Evolutionary conservation across 2,329 filamentous ascomycete species (phyloP), one percentile per base, ranked within the genome.

Genomic region (Cladosporium colombiae): DNA sequence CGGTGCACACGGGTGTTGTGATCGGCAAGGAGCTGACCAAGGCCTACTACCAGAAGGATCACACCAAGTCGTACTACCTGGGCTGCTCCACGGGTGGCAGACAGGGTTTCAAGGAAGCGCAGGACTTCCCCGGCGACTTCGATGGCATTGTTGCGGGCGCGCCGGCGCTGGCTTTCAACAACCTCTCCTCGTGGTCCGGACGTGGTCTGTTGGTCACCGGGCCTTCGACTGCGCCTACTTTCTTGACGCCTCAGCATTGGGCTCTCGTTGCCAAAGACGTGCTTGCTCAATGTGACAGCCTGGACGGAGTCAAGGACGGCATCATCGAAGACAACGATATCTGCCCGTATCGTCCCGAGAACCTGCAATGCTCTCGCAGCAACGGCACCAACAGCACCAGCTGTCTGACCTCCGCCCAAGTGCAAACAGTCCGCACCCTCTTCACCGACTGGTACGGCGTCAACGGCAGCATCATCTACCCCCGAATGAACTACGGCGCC

Each of bases 401-500:
- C 14, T 84, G 82, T 67, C 77, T 85, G 27, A 82, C 76, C 0
- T 65, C 74, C 0, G 69, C 72, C 0, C 81, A 84, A 72, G 76
- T 79, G 23, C 65, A 74, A 2, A 80, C 78, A 0, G 80, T 84
- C 2, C 75, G 78, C 33, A 67, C 73, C 0, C 73, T 81, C 5
- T 81, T 79, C 66, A 71, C 73, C 3, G 78, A 80, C 35, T 77
- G 81, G 37, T 74, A 78, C 62, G 75, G 78, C 50, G 72, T 73
- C 1, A 72, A 81, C 56, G 82, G 82, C 35, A 74, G 74, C 8
- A 68, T 84, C 1, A 76, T 84, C 16, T 85, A 80, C 68, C 83
- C 83, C 0, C 76, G 80, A 33, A 79, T 84, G 76, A 79, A 83
- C 64, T 82, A 81, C 1, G 82, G 82, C n/a, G 75, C 76, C 18